These are phyloP conservation scores for Neurospora sp. DNA, from an alignment of 495 filamentous ascomycete species.

Conservation along the genomic window DNA sequence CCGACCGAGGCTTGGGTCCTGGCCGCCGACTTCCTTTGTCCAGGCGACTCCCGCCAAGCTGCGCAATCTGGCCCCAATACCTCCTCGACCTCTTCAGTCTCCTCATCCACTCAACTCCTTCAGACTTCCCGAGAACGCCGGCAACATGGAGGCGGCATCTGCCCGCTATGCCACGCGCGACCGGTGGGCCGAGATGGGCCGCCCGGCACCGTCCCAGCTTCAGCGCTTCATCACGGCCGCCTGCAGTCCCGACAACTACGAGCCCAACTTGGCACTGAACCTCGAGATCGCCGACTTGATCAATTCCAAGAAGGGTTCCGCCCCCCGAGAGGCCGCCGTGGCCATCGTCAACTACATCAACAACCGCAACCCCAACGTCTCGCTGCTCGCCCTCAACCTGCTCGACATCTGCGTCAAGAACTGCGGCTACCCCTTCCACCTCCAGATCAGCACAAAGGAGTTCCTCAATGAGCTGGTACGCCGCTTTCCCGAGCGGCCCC, in stretches of 20 bases:
- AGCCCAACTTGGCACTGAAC: conserved; percentile 91
- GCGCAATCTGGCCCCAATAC: not conserved
- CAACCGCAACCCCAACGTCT: conserved; percentile 90
- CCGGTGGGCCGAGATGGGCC: conserved; percentile 77
- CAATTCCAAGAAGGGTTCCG: conserved; percentile 95
- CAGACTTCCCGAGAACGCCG: not conserved
- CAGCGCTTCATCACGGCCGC: conserved; percentile 93
- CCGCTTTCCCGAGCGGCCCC: conserved; percentile 88
- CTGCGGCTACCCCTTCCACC: conserved; percentile 97
- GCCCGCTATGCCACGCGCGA: conserved; percentile 92
- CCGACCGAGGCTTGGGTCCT: not conserved
- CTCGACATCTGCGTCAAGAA: conserved; percentile 99
- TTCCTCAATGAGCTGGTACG: conserved; percentile 98
- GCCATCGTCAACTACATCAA: conserved; percentile 93
- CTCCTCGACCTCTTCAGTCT: not conserved
- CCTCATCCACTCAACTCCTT: not conserved
- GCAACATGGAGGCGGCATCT: conserved; percentile 79
- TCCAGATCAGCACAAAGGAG: conserved; percentile 97
- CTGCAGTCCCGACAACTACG: conserved; percentile 92
- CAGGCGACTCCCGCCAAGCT: not conserved
- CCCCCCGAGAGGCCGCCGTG: conserved; percentile 91
- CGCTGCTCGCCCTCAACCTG: conserved; percentile 79
- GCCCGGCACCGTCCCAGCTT: conserved; percentile 70
- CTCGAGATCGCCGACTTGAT: conserved; percentile 95
- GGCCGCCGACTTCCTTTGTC: not conserved